A percentile compares a stretch with the other conserved stretches of the same genome.
Conservation (phyloP, 2,329 filamentous ascomycete species). For the Penicillium sp. region DNA sequence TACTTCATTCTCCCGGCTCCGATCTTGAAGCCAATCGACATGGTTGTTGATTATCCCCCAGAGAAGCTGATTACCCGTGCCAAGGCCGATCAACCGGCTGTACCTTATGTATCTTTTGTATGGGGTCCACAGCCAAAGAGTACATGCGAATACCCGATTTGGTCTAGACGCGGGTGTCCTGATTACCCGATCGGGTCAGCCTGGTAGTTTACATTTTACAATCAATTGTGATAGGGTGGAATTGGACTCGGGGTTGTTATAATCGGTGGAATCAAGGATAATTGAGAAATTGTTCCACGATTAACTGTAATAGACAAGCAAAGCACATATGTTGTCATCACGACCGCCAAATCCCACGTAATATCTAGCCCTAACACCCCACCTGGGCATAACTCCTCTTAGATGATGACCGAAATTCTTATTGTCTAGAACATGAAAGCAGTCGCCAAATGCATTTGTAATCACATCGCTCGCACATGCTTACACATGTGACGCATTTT, state of each 20-base stretch:
- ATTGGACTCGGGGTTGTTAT: neutral
- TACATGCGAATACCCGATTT: no score
- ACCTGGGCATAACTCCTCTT: no score
- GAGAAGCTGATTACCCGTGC: no score
- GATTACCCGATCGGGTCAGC: neutral
- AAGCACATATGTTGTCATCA: neutral
- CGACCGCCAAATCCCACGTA: neutral
- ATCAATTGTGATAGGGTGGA: neutral
- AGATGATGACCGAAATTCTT: neutral
- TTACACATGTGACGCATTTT: neutral
- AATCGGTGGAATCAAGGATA: no score
- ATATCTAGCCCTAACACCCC: neutral
- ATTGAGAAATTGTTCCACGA: neutral
- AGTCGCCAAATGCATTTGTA: neutral
- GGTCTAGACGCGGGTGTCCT: neutral
- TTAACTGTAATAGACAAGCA: neutral
- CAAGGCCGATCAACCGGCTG: no score
- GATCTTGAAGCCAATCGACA: no score
- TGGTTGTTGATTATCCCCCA: no score
- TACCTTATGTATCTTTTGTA: no score
- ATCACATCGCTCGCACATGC: neutral
- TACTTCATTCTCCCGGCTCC: no score
- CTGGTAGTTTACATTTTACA: neutral
- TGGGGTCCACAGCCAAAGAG: no score
- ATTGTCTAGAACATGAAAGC: neutral